phyloP scores from a whole-genome alignment of 2,329 filamentous ascomycete genomes.

The Lachnum nothofagi region DNA sequence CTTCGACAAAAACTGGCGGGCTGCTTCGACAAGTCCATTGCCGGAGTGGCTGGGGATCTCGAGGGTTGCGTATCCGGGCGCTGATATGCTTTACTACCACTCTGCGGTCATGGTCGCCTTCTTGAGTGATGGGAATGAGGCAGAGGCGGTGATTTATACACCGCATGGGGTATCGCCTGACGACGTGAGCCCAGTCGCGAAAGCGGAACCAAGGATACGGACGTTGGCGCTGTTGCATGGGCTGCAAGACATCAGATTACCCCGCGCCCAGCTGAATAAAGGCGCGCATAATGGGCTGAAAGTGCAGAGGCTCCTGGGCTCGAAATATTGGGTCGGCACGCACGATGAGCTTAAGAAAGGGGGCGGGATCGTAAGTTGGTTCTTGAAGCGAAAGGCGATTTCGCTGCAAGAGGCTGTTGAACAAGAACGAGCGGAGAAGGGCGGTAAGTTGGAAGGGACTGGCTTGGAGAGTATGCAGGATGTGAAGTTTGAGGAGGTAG shows the following conservation, averaged over 20 bases:
- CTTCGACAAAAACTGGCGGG: slow-evolving; percentile 30
- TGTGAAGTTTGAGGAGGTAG: slow-evolving; percentile 21
- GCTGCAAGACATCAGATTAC: slow-evolving; percentile 56
- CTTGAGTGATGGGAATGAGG: slow-evolving; percentile 28
- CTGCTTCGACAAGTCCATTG: slow-evolving; percentile 32
- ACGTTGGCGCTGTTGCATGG: slow-evolving; percentile 59
- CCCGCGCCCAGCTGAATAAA: slow-evolving; percentile 55
- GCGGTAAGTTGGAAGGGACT: slow-evolving; percentile 1
- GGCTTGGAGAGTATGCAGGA: slow-evolving; percentile 12
- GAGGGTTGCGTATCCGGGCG: slow-evolving; percentile 48
- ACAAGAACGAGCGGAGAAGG: neutral
- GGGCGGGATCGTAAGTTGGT: slow-evolving; percentile 50
- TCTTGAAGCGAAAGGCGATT: slow-evolving; percentile 43
- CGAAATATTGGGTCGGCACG: slow-evolving; percentile 60
- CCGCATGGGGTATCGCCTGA: slow-evolving; percentile 54
- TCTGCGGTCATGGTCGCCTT: slow-evolving; percentile 57
- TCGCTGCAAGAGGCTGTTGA: slow-evolving; percentile 40
- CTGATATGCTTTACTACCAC: slow-evolving; percentile 54
- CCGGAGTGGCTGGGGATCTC: slow-evolving; percentile 59
- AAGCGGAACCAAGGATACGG: slow-evolving; percentile 42
- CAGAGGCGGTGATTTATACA: slow-evolving; percentile 58
- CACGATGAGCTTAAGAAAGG: slow-evolving; percentile 61
- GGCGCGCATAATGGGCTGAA: slow-evolving; percentile 57
- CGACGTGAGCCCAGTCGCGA: slow-evolving; percentile 41
- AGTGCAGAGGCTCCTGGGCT: slow-evolving; percentile 47